These are phyloP conservation scores for Verticillium klebahnii DNA, from an alignment of 2,329 filamentous ascomycete species.

Conservation along the genomic window DNA sequence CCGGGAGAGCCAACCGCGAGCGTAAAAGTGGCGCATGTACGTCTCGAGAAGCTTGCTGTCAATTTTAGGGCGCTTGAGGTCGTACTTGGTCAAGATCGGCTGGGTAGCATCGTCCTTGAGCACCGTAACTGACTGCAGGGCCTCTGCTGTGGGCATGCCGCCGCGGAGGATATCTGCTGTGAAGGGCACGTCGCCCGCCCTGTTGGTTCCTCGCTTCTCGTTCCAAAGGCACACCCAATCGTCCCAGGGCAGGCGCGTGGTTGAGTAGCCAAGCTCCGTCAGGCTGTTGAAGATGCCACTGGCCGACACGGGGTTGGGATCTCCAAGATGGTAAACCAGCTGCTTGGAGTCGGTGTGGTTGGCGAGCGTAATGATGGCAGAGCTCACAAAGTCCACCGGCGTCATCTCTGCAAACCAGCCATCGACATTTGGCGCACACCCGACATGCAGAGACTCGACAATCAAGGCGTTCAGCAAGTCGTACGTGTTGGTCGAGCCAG, in stretches of 20 bases:
- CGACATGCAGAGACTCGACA: conserved; percentile 71
- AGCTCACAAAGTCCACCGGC: conserved; percentile 75
- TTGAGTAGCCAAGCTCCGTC: conserved; percentile 64
- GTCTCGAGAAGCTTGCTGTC: conserved; percentile 68
- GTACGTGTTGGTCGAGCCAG: conserved; percentile 72
- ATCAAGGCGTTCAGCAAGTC: conserved; percentile 73
- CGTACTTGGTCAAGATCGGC: conserved; percentile 47
- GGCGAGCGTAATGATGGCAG: conserved; percentile 65
- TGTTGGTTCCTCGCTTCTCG: conserved; percentile 60
- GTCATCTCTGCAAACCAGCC: conserved; percentile 82
- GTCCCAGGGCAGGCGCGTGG: conserved; percentile 61
- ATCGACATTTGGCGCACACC: conserved; percentile 63
- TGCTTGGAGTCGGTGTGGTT: conserved; percentile 59
- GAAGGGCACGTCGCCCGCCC: conserved; percentile 66
- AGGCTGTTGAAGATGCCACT: conserved; percentile 61
- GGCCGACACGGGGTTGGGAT: conserved; percentile 65
- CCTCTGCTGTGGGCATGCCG: conserved; percentile 73
- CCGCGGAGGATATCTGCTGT: conserved; percentile 75
- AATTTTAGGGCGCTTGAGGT: conserved; percentile 62
- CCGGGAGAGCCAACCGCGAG: conserved; percentile 67
- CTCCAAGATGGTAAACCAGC: conserved; percentile 68
- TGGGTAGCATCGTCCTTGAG: conserved; percentile 67
- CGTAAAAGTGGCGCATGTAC: conserved; percentile 76
- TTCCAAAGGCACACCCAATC: conserved; percentile 73
- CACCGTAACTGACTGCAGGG: conserved; percentile 65